Base-by-base conservation (phyloP, 2,329 filamentous ascomycete species). In the Colletotrichum musae region DNA sequence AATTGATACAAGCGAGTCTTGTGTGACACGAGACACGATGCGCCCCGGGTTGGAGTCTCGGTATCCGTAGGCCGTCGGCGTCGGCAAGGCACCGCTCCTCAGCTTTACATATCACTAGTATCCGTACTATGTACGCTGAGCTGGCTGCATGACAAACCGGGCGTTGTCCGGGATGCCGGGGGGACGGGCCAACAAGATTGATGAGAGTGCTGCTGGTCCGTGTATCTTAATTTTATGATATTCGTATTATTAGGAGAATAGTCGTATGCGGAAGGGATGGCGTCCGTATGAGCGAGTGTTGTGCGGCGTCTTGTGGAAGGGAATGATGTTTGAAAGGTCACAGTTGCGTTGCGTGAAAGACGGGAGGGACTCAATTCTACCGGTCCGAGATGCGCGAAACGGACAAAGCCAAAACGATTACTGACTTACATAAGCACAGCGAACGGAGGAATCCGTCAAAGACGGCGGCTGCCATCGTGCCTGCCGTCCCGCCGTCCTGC, bases 1-100 rank as follows among this genome's bases (percentile, higher is more conserved):
- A 68, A 68, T 58, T 68, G 65, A 68, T 52, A 58, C 60, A 58
- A 47, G 39, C 45, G 28, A 58, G 60, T 43, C 53, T 54, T 36
- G 7, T 36, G 52, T 60, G 39, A 53, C 53, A 68, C 58, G 51
- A 67, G 51, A 57, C 58, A 70, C 50, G 24, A 47, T 39, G 48
- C 51, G 32, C 60, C 43, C 28, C 16, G 24, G 21, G 39, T 47
- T 63, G 51, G 58, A 24, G 18, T 16, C 45, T 48, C 41, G 41
- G 41, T 43, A 43, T 36, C 32, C 32, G 32, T 36, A 36, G 32
- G 32, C 32, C 32, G 7, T 36, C 32, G 32, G 32, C 32, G 7
- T 36, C 32, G 32, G 32, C 10, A 9, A 36, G 32, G 32, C 32
- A 36, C 32, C 32, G 32, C 32, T 9, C 32, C 32, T 36, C 32